A percentile compares a stretch with the other conserved stretches of the same genome.
Evolutionary conservation across 2,329 filamentous ascomycete species (phyloP).

Genomic region (Xylariaceae sp.): DNA sequence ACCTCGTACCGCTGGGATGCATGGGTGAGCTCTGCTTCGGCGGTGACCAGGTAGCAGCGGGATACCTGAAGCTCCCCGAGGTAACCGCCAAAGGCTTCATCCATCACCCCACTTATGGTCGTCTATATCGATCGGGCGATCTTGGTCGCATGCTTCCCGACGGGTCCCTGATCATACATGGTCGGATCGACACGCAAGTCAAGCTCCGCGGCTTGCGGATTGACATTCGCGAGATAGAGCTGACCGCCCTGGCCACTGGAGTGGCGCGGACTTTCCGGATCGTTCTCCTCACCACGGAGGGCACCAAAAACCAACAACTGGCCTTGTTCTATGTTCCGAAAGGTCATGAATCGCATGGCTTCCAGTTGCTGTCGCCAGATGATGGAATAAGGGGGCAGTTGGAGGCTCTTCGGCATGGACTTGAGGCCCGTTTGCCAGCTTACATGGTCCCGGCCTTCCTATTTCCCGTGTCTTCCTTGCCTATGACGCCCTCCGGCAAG

Average conservation of each 20-base stretch:
- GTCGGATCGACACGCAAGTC: slow-evolving; percentile 71
- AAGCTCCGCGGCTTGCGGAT: slow-evolving; percentile 78
- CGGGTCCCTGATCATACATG: slow-evolving; percentile 66
- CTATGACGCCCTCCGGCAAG: slow-evolving; percentile 70
- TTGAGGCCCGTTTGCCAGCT: slow-evolving; percentile 54
- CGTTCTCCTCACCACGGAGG: slow-evolving; percentile 45
- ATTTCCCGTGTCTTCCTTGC: slow-evolving; percentile 63
- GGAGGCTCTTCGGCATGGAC: slow-evolving; percentile 44
- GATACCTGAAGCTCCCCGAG: slow-evolving; percentile 60
- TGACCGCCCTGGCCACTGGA: slow-evolving; percentile 47
- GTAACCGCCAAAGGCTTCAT: slow-evolving; percentile 64
- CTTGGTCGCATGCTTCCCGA: slow-evolving; percentile 73
- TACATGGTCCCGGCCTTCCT: slow-evolving; percentile 79
- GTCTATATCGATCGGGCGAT: slow-evolving; percentile 78
- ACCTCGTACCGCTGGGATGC: slow-evolving; percentile 61
- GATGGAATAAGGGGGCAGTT: slow-evolving; percentile 29
- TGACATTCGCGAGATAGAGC: slow-evolving; percentile 71
- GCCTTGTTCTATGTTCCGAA: slow-evolving; percentile 63
- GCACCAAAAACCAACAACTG: slow-evolving; percentile 46
- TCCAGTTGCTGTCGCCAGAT: slow-evolving; percentile 35
- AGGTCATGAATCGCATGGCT: slow-evolving; percentile 19
- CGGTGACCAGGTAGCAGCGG: slow-evolving; percentile 71
- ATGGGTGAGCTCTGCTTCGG: slow-evolving; percentile 84
- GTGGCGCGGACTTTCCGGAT: slow-evolving; percentile 58
- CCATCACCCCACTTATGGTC: slow-evolving; percentile 60